Evolutionary conservation across 805 yeast species (phyloP).

Genomic region (Cyberlindnera misumaiensis): DNA sequence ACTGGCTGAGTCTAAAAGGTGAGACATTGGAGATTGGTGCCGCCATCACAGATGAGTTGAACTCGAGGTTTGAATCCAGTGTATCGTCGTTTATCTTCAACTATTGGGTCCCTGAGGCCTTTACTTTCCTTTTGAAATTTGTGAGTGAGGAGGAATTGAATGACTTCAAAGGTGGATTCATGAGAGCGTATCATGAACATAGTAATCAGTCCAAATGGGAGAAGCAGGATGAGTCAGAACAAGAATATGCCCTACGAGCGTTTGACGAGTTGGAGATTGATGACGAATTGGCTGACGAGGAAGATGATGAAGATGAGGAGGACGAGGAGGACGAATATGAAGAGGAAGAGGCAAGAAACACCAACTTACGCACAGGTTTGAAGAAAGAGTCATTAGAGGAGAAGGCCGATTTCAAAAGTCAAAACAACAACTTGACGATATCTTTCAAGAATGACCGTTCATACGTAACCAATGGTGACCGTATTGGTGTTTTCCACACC

Average conservation of each 20-base stretch:
- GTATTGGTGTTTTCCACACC: conserved; percentile 72
- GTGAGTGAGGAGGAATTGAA: conserved; percentile 31
- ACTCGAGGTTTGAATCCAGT: conserved; percentile 59
- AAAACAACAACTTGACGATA: conserved; percentile 62
- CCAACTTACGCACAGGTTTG: conserved; percentile 18
- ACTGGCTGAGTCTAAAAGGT: conserved; percentile 40
- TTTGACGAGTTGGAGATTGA: conserved; percentile 37
- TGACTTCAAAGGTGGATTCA: conserved; percentile 46
- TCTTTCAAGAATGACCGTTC: conserved; percentile 68
- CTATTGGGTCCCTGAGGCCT: conserved; percentile 31
- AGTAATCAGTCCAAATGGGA: conserved; percentile 45
- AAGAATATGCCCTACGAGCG: conserved; percentile 51
- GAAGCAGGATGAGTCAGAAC: conserved; percentile 35
- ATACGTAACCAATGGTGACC: conserved; percentile 72
- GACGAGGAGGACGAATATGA: conserved; percentile 29
- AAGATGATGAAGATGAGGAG: conserved; percentile 15
- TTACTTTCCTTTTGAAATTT: conserved; percentile 64
- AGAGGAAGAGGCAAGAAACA: conserved; percentile 31
- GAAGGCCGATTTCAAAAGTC: conserved; percentile 32
- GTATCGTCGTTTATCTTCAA: conserved; percentile 61
- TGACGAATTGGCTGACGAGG: conserved; percentile 25
- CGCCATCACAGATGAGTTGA: conserved; percentile 42
- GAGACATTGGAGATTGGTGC: conserved; percentile 30
- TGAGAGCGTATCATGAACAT: conserved; percentile 55
- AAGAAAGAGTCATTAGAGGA: conserved; percentile 23